Evolutionary conservation across 2,329 filamentous ascomycete genomes (phyloP).

Genomic region (Hypoxylon sp.): DNA sequence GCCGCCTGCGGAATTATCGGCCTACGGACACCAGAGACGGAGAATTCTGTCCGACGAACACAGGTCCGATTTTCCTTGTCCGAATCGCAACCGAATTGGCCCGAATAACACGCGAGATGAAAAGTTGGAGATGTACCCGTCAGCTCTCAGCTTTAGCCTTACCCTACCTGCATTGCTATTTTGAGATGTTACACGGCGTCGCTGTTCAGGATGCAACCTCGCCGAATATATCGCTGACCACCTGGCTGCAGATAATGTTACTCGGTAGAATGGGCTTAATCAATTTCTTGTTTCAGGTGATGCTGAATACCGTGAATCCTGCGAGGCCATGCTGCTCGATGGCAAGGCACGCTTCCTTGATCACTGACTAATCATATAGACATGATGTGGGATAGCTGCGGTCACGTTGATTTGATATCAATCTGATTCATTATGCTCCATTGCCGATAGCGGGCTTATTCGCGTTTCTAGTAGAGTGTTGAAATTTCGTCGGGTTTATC

Average conservation of each 20-base stretch:
- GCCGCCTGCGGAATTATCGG: conserved; percentile 1
- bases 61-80: conserved; percentile 12
- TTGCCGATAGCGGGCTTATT: not conserved
- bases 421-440: not conserved
- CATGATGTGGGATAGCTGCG: conserved; percentile 8
- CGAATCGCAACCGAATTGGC: conserved; percentile 7
- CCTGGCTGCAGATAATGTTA: conserved; percentile 33
- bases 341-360: conserved; percentile 18
- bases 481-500: conserved; percentile 7
- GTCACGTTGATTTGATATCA: conserved; percentile 8
- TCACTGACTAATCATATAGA: conserved; percentile 15
- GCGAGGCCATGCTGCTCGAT: conserved; percentile 26
- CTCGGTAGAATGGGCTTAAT: conserved; percentile 30
- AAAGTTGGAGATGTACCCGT: conserved; percentile 16
- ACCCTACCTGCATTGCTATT: conserved; percentile 39
- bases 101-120: conserved; percentile 10
- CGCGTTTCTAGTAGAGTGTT: conserved; percentile 14
- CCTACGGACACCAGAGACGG: conserved; percentile 3
- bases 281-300: conserved; percentile 44
- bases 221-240: conserved; percentile 35
- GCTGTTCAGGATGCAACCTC: conserved; percentile 13
- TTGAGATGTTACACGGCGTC: conserved; percentile 33
- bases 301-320: conserved; percentile 36
- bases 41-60: conserved; percentile 4
- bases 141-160: conserved; percentile 43